Evolutionary conservation across 768 basidiomycete genomes (phyloP), one percentile per base, ranked within the genome.

Genomic region (Vararia minispora): DNA sequence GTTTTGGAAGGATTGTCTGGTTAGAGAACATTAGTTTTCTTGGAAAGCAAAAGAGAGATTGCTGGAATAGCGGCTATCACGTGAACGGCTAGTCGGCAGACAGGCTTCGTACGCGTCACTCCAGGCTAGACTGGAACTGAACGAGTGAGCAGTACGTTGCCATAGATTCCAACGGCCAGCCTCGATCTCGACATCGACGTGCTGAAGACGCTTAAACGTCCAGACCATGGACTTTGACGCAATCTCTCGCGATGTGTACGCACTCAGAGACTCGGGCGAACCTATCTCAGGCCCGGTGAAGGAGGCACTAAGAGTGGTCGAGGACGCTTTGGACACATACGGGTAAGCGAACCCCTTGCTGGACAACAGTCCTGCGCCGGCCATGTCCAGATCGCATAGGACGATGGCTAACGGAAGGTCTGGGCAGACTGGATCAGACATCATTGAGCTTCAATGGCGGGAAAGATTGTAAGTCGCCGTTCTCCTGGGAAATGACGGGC

Each of bases 391-490:
- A 32, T n/a, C 18, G 32, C 20, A n/a, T 33, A 17, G 22, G 5
- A 31, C 18, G 29, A 14, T 39, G 48, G 44, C 28, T 42, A 33
- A 32, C 17, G 29, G 17, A n/a, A n/a, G 4, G 24, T 43, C 26
- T 37, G 37, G 37, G 40, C 41, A 57, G 44, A 23, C 35, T 33
- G 4, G 74, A 80, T 25, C 64, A 69, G 39, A 62, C 91, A 4
- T 81, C 91, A 3, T 68, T 99, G 43, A 95, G 91, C 59, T 99
- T 97, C 64, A 99, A 98, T 49, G 95, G 95, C 8, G 95, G 95
- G 37, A 99, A 99, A 58, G 95, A 99, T 55, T 99, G 95, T 94
- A 52, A 50, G 79, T 66, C 17, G 6, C 23, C 28, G 21, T 18
- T 9, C 38, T 43, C 34, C 44, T 27, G 37, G 34, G 29, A 13